Conservation (phyloP, 2,329 filamentous ascomycete species). For the Trichoderma breve region DNA sequence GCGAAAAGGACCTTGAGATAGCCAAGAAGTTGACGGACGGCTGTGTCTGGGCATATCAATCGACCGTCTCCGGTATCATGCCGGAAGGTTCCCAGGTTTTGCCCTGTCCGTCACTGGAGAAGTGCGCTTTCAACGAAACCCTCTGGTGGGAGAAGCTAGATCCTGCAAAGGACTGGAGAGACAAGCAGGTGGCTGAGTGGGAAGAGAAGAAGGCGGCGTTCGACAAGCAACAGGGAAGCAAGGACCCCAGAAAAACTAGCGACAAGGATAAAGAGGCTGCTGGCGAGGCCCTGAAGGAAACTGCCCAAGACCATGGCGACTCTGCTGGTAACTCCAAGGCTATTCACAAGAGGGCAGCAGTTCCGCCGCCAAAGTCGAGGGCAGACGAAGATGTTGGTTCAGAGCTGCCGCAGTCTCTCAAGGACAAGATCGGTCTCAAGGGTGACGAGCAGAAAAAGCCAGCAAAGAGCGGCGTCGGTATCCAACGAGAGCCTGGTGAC, state of each 20-base stretch:
- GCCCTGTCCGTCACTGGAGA: slow-evolving; percentile 47
- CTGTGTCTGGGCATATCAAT: slow-evolving; percentile 67
- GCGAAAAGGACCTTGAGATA: slow-evolving; percentile 59
- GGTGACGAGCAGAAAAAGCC: slow-evolving; percentile 4
- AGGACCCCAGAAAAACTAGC: neutral
- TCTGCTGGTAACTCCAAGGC: neutral
- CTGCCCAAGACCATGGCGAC: neutral
- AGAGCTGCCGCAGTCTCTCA: slow-evolving; percentile 34
- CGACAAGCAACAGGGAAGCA: slow-evolving; percentile 25
- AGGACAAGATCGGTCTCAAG: slow-evolving; percentile 30
- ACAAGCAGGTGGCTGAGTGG: slow-evolving; percentile 45
- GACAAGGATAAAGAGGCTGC: slow-evolving; percentile 7
- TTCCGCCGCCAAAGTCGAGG: slow-evolving; percentile 21
- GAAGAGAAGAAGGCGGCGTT: slow-evolving; percentile 40
- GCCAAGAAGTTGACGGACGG: slow-evolving; percentile 64
- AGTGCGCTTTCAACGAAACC: slow-evolving; percentile 53
- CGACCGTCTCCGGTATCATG: slow-evolving; percentile 62
- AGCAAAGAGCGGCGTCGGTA: neutral
- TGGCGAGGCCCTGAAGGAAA: slow-evolving; percentile 5
- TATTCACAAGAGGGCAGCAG: slow-evolving; percentile 23
- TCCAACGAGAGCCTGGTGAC: neutral
- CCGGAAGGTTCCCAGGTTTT: slow-evolving; percentile 49
- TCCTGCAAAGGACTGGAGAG: slow-evolving; percentile 43
- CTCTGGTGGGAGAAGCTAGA: slow-evolving; percentile 51
- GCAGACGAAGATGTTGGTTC: slow-evolving; percentile 29